phyloP scores from a whole-genome alignment of 805 yeast species.

The Yamadazyma scolyti region DNA sequence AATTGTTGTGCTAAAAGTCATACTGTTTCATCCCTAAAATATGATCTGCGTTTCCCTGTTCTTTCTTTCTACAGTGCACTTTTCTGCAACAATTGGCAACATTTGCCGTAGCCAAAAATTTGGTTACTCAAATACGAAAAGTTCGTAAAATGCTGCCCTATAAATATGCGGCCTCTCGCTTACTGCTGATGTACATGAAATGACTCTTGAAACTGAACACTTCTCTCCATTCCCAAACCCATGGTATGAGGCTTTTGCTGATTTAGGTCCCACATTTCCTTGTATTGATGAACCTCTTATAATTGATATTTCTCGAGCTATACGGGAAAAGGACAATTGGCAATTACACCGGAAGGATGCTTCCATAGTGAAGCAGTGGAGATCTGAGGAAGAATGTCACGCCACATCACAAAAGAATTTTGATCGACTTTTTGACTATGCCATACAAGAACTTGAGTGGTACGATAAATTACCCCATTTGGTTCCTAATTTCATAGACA shows the following conservation, averaged over 20 bases:
- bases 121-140: no score
- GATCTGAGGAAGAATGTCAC: neutral
- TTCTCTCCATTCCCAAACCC: slow-evolving; percentile 17
- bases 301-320: slow-evolving; percentile 14
- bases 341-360: slow-evolving; percentile 4
- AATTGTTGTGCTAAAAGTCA: no score
- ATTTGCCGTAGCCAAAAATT: no score
- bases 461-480: slow-evolving; percentile 11
- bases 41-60: no score
- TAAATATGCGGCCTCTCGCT: no score
- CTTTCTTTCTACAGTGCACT: no score
- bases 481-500: slow-evolving; percentile 3
- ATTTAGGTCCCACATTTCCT: slow-evolving; percentile 11
- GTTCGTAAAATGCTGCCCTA: no score
- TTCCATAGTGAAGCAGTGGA: neutral
- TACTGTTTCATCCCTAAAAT: no score
- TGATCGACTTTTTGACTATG: slow-evolving; percentile 18
- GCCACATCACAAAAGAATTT: slow-evolving; percentile 9
- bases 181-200: no score
- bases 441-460: slow-evolving; percentile 26
- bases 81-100: no score
- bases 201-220: no score
- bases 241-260: slow-evolving; percentile 11
- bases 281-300: slow-evolving; percentile 14
- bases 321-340: slow-evolving; percentile 16